Conservation (phyloP, 1,284 basidiomycete species). For the Austroboletus niveus region DNA sequence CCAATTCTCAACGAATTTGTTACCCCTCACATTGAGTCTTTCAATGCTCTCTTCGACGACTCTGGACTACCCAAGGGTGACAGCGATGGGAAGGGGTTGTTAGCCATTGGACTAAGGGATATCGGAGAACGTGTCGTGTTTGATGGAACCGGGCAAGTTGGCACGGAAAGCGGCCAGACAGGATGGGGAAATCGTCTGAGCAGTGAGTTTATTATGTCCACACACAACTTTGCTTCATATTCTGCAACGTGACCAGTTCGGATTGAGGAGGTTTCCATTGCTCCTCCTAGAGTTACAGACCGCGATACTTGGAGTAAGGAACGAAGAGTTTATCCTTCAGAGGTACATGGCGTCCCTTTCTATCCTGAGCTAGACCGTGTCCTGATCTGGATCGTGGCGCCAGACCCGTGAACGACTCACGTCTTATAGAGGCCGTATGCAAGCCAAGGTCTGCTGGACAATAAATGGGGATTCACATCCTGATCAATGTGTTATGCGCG, state of each 20-base stretch:
- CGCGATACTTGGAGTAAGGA: conserved; percentile 77
- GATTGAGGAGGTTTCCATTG: conserved; percentile 86
- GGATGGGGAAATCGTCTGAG: conserved; percentile 81
- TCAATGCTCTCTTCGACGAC: conserved; percentile 94
- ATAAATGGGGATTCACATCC: conserved; percentile 68
- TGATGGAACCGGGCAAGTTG: conserved; percentile 66
- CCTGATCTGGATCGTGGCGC: conserved; percentile 7
- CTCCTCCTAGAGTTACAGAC: conserved; percentile 86
- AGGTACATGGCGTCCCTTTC: conserved; percentile 50
- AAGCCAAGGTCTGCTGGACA: conserved; percentile 87
- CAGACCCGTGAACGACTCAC: conserved; percentile 90
- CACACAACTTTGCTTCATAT: conserved; percentile 14
- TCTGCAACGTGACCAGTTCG: conserved; percentile 57
- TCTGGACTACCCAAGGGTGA: conserved; percentile 70
- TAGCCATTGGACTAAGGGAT: conserved; percentile 80
- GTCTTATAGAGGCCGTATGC: conserved; percentile 91
- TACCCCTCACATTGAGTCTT: conserved; percentile 91
- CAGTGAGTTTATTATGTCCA: conserved; percentile 51
- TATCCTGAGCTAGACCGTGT: not conserved
- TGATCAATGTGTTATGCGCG: conserved; percentile 74
- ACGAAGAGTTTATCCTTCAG: conserved; percentile 83
- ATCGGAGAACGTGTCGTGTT: conserved; percentile 91
- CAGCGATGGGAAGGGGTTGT: conserved; percentile 75
- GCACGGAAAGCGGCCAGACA: conserved; percentile 50
- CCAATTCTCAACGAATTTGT: conserved; percentile 93